These are phyloP conservation scores for Geoglossum glabrum DNA, from an alignment of 495 filamentous ascomycete genomes.

Conservation along the genomic window DNA sequence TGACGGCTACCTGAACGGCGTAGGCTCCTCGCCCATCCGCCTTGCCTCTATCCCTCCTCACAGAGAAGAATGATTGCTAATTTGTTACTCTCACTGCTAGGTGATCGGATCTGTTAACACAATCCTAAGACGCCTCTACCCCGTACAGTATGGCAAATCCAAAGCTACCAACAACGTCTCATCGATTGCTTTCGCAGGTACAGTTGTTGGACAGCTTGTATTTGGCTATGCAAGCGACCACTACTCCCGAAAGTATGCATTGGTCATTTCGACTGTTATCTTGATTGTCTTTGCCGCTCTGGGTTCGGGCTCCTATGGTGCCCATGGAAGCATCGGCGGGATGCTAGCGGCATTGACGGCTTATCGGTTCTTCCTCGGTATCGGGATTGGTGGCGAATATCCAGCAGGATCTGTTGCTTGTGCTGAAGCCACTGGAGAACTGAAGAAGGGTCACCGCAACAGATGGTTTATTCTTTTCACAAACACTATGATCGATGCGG, in stretches of 20 bases:
- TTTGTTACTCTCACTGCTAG: slow-evolving; percentile 17
- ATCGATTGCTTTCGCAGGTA: slow-evolving; percentile 73
- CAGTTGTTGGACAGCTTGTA: slow-evolving; percentile 61
- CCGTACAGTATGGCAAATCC: slow-evolving; percentile 39
- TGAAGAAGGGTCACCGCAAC: slow-evolving; percentile 62
- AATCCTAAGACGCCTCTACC: slow-evolving; percentile 43
- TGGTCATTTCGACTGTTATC: slow-evolving; percentile 62
- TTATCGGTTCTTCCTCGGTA: slow-evolving; percentile 63
- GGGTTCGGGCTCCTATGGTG: slow-evolving; percentile 51
- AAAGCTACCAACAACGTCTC: slow-evolving; percentile 47
- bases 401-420: slow-evolving; percentile 72
- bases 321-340: slow-evolving; percentile 36
- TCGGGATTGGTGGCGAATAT: slow-evolving; percentile 47
- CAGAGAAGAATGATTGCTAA: neutral
- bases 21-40: slow-evolving; percentile 14
- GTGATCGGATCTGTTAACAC: slow-evolving; percentile 71
- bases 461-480: slow-evolving; percentile 89
- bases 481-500: slow-evolving; percentile 70
- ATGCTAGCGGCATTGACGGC: slow-evolving; percentile 69
- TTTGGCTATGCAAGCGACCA: slow-evolving; percentile 73
- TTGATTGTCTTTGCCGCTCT: slow-evolving; percentile 73
- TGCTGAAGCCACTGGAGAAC: slow-evolving; percentile 66
- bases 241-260: slow-evolving; percentile 63
- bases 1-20: slow-evolving; percentile 78
- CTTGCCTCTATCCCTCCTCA: neutral